Conservation (phyloP, 768 basidiomycete genomes). For the Floccularia luteovirens region DNA sequence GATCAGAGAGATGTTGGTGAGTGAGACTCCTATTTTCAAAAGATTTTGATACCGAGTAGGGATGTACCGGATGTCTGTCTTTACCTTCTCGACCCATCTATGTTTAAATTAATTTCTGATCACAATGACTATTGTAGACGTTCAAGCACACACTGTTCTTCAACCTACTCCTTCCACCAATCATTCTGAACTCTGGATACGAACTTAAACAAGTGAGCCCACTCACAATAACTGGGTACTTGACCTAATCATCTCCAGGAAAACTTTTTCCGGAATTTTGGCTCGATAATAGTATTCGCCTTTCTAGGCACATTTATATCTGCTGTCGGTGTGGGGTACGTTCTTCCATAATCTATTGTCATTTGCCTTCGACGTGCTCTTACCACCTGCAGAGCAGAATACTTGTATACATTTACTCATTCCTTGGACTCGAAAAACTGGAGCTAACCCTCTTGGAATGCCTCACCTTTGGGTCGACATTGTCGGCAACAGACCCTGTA, state of each 20-base stretch:
- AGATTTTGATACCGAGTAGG: not conserved
- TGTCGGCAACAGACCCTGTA: constrained; percentile 96
- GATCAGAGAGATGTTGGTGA: constrained; percentile 96
- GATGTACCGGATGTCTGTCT: not conserved
- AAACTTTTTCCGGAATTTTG: constrained; percentile 98
- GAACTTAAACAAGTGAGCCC: constrained; percentile 84
- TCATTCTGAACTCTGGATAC: constrained; percentile 96
- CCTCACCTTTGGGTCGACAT: constrained; percentile 90
- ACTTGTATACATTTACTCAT: constrained; percentile 91
- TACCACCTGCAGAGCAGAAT: constrained; percentile 60
- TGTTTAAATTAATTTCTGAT: no score
- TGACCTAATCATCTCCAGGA: constrained; percentile 43
- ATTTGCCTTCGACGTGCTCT: constrained; percentile 14
- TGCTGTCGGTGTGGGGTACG: constrained; percentile 92
- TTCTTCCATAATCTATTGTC: constrained; percentile 11
- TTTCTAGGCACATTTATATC: constrained; percentile 96
- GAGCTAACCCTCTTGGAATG: constrained; percentile 87
- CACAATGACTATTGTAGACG: no score
- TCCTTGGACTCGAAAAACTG: constrained; percentile 85
- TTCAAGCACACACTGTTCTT: constrained; percentile 98
- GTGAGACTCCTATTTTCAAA: constrained; percentile 17
- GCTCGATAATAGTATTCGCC: constrained; percentile 89
- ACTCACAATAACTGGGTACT: not conserved
- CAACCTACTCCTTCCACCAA: constrained; percentile 95
- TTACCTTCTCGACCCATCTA: not conserved